Conservation (phyloP, 2,329 filamentous ascomycete genomes). For the Stemphylium lycopersici region DNA sequence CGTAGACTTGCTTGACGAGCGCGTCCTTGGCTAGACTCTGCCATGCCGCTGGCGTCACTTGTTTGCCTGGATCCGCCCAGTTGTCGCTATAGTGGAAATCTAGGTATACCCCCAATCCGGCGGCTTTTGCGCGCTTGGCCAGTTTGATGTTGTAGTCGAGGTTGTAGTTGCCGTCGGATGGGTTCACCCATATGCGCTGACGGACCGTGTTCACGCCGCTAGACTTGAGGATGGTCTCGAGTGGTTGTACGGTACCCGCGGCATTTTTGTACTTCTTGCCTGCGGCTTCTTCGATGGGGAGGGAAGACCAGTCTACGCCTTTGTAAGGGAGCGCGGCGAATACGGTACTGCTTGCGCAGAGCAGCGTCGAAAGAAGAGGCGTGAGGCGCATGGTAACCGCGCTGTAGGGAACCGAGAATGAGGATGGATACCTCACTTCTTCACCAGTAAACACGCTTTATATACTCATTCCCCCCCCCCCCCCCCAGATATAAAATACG, state of each 20-base stretch:
- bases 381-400: conserved; percentile 35
- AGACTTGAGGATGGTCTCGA: conserved; percentile 67
- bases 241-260: conserved; percentile 58
- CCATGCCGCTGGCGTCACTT: conserved; percentile 69
- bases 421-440: neutral
- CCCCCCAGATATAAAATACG: neutral
- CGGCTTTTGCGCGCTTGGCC: conserved; percentile 68
- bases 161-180: conserved; percentile 66
- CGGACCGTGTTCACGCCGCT: conserved; percentile 73
- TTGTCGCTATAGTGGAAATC: conserved; percentile 72
- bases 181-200: conserved; percentile 74
- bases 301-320: conserved; percentile 74
- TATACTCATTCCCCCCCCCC: neutral
- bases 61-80: conserved; percentile 72
- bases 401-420: neutral
- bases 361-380: conserved; percentile 18
- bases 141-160: conserved; percentile 72
- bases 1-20: conserved; percentile 68
- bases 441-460: neutral
- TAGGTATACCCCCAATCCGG: conserved; percentile 66
- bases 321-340: conserved; percentile 64
- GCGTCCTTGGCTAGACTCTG: conserved; percentile 61
- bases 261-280: conserved; percentile 67
- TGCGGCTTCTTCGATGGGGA: conserved; percentile 65
- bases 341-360: conserved; percentile 31